Percentiles rank a stretch among this genome's conserved stretches.
Evolutionary conservation across 75 land plant genomes (phyloP).

Genomic region (Ceratopteris richardii): DNA sequence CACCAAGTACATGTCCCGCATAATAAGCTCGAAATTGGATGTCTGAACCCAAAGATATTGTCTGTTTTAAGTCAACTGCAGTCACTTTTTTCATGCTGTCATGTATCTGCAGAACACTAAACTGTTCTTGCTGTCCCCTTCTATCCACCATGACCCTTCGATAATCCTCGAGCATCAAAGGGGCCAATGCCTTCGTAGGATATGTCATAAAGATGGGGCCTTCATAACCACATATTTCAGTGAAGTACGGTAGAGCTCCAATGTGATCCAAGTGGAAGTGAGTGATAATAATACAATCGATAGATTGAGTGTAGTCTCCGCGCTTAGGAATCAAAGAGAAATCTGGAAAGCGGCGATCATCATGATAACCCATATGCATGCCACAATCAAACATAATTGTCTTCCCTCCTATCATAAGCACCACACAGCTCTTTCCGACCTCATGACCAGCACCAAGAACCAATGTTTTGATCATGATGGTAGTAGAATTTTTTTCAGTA

Average conservation of each 20-base stretch:
- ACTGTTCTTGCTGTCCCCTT: conserved; percentile 84
- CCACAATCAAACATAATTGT: conserved; percentile 98
- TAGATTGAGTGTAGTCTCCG: conserved; percentile 43
- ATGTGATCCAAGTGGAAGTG: conserved; percentile 97
- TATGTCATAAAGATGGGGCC: conserved; percentile 99
- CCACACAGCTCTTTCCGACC: conserved; percentile 97
- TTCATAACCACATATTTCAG: conserved; percentile 88
- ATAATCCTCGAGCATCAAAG: conserved; percentile 92
- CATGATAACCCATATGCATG: conserved; percentile 91
- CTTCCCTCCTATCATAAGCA: conserved; percentile 83
- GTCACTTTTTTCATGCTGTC: conserved; percentile 91
- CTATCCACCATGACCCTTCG: conserved; percentile 83
- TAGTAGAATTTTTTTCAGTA: too few relatives aligned
- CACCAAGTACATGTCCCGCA: conserved; percentile 99
- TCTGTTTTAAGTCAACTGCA: conserved; percentile 85
- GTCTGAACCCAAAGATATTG: conserved; percentile 72
- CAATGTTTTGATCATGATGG: too few relatives aligned
- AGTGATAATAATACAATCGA: conserved; percentile 73
- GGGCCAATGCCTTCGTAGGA: conserved; percentile 95
- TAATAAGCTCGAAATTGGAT: conserved; percentile 94
- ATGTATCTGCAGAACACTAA: conserved; percentile 58
- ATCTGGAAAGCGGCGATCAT: conserved; percentile 71
- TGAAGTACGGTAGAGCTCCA: conserved; percentile 96
- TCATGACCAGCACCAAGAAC: conserved; percentile 92
- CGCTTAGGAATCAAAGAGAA: conserved; percentile 66